These are phyloP conservation scores for Tetradesmus obliquus DNA, from an alignment of 139 green algal genomes.

Conservation along the genomic window DNA sequence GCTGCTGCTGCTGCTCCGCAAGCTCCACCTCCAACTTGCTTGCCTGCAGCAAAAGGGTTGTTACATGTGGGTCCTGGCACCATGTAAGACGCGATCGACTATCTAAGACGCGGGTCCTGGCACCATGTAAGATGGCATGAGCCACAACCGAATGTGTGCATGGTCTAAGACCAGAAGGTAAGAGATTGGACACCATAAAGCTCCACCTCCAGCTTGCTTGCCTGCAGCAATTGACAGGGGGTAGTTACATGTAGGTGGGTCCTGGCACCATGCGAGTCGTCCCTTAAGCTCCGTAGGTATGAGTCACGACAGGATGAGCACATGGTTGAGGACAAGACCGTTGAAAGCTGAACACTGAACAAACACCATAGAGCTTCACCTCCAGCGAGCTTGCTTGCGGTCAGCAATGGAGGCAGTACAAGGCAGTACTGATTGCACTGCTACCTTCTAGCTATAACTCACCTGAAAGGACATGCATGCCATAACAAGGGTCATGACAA, in stretches of 20 bases:
- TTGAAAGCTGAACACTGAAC: too few species aligned
- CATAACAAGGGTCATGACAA: neutral
- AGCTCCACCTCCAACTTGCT: constrained; percentile 14
- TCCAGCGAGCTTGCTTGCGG: too few species aligned
- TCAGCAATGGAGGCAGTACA: neutral
- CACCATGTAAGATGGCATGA: neutral
- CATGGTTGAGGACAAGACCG: too few species aligned
- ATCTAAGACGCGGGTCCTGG: neutral
- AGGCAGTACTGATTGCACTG: neutral
- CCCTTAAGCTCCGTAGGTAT: too few species aligned
- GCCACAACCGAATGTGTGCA: neutral
- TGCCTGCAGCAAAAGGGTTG: neutral
- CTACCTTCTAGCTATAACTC: neutral
- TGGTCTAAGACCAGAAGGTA: neutral
- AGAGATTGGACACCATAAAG: too few species aligned
- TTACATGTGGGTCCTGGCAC: too few species aligned
- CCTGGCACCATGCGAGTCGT: too few species aligned
- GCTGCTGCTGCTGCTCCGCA: constrained; percentile 25
- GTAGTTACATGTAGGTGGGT: too few species aligned
- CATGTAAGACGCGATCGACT: neutral
- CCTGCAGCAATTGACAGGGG: too few species aligned
- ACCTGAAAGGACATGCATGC: neutral
- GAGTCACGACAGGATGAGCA: too few species aligned
- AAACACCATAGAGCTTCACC: too few species aligned
- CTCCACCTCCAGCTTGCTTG: too few species aligned